Conservation (phyloP, 2,329 filamentous ascomycete species). For the Fusarium bactridioides region DNA sequence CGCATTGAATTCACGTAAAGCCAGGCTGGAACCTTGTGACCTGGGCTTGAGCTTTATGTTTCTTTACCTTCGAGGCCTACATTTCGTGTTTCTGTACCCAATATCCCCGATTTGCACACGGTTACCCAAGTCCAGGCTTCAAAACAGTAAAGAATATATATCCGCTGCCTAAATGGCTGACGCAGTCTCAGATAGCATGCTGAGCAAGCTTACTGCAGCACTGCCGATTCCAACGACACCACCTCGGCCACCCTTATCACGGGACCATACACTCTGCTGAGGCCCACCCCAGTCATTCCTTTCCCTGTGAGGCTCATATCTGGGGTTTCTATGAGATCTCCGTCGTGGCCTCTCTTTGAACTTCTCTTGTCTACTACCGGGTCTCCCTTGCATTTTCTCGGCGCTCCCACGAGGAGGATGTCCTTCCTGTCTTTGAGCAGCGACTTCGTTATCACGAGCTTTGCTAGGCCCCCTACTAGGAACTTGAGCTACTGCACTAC, state of each 20-base stretch:
- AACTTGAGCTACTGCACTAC: no score
- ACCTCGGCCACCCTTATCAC: not conserved
- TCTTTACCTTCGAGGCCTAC: not conserved
- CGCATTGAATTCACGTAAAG: not conserved
- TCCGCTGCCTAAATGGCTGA: accelerated
- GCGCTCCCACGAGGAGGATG: no score
- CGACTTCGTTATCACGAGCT: no score
- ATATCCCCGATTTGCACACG: no score
- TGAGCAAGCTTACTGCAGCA: not conserved
- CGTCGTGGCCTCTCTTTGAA: no score
- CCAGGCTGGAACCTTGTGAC: not conserved
- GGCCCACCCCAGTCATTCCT: accelerated
- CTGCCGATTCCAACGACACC: not conserved
- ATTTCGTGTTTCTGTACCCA: no score
- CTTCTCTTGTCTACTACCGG: no score
- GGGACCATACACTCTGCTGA: not conserved
- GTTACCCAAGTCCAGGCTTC: accelerated
- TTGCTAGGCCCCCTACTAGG: no score
- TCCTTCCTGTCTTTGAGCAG: no score
- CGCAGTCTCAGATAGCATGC: not conserved
- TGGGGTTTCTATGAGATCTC: no score
- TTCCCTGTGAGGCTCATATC: no score
- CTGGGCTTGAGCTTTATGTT: not conserved
- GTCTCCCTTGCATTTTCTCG: no score
- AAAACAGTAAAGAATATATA: not conserved